Evolutionary conservation across 805 yeast genomes (phyloP), one percentile per base, ranked within the genome.

Genomic region (Naumovozyma castellii): DNA sequence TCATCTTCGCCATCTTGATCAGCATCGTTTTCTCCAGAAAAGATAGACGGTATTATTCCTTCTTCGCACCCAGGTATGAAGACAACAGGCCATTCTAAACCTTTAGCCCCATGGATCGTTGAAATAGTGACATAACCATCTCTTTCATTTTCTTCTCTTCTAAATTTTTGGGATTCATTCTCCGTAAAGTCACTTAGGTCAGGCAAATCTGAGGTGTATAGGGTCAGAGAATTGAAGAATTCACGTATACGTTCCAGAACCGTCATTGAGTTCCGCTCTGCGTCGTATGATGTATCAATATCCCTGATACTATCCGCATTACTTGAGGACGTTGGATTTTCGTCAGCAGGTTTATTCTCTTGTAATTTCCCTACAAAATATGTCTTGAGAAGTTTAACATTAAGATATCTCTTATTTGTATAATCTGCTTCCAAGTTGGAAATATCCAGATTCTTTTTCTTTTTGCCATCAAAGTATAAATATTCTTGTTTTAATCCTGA

Each of bases 71-170:
- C 81, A 0, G 94, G 86, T 10, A 85, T 73, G 54, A 85, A 84
- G 0, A 90, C 97, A 12, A 84, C 75, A 0, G 95, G 90, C 97
- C 97, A 90, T 56, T 90, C 98, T 2, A 88, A 66, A 1, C 98
- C 98, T 57, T 90, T 90, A 1, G 97, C 78, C 0, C 87, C 85
- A 56, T 90, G 98, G 10, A 90, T 81, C 0, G 97, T 92, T 0
- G 94, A 81, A 0, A 90, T 61, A 0, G 72, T 61, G 1, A 76
- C 69, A n/a, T 49, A 50, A 1, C 63, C 67, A 3, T 42, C 42
- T 4, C 43, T 44, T 20, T 50, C 38, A 51, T 65, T 43, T 13
- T 45, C 48, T 27, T 40, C 41, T 18, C 38, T 45, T 16, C 31
- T 40, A 4, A 37, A 36, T 16, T 40, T 41, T 3, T 46, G 49